These are phyloP conservation scores for Fonsecaea multimorphosa DNA, from an alignment of 2,329 filamentous ascomycete genomes.

Conservation along the genomic window DNA sequence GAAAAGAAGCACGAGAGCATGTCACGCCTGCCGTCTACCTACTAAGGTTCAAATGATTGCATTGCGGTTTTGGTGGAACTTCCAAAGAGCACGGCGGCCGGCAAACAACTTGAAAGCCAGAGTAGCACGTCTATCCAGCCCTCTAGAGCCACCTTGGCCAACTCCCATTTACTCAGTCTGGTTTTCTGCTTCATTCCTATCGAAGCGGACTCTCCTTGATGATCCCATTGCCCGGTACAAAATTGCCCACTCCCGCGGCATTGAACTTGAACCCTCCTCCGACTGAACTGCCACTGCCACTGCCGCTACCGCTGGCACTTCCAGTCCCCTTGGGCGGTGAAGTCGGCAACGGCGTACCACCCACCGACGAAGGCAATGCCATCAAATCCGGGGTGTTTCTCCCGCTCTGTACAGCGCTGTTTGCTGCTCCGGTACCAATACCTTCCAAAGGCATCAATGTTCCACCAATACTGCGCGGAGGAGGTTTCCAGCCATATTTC, in stretches of 20 bases:
- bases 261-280: conserved; percentile 32
- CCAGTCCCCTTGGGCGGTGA: conserved; percentile 27
- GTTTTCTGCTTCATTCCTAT: conserved; percentile 3
- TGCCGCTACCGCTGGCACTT: conserved; percentile 15
- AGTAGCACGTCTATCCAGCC: background rate
- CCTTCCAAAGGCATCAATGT: conserved; percentile 40
- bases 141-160: background rate
- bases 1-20: no score
- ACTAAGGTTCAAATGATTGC: background rate
- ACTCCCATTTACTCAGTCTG: background rate
- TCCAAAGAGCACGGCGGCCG: background rate
- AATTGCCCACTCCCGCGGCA: conserved; percentile 26
- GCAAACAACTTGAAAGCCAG: background rate
- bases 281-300: conserved; percentile 3
- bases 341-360: conserved; percentile 21
- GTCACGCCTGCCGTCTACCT: no score
- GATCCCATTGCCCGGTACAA: conserved; percentile 39
- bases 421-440: conserved; percentile 34
- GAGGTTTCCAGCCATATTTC: conserved; percentile 64
- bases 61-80: background rate
- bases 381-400: conserved; percentile 42
- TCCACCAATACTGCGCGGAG: conserved; percentile 46
- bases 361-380: conserved; percentile 8
- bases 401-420: conserved; percentile 37
- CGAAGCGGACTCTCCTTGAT: conserved; percentile 38